Evolutionary conservation across 2,329 filamentous ascomycete genomes (phyloP).

Genomic region (Aspergillus bombycis): DNA sequence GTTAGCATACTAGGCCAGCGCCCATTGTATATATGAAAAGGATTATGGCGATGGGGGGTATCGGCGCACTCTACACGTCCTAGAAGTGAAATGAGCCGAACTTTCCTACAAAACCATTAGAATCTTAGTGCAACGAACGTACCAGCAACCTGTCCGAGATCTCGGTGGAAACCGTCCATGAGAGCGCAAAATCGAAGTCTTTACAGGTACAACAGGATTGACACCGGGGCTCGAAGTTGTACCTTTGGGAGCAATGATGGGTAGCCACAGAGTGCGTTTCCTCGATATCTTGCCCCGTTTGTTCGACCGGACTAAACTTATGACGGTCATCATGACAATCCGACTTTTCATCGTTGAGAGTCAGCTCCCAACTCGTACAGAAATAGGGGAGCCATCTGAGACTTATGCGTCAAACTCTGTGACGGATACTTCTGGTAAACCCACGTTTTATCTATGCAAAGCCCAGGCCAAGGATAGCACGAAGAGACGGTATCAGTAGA

Average conservation of each 20-base stretch:
- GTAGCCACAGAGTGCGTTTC: conserved; percentile 43
- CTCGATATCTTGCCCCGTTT: conserved; percentile 40
- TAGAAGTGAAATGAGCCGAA: conserved; percentile 24
- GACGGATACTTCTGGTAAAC: not conserved
- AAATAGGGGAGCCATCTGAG: not conserved
- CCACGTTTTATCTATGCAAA: not conserved
- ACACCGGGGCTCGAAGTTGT: conserved; percentile 28
- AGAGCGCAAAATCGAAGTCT: conserved; percentile 37
- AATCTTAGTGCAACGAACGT: conserved; percentile 25
- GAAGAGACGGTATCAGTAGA: not conserved
- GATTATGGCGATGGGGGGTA: not conserved
- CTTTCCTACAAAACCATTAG: not conserved
- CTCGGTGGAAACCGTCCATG: conserved; percentile 55
- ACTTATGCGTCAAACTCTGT: not conserved
- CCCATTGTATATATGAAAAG: not conserved
- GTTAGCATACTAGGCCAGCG: conserved; percentile 13
- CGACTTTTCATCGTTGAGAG: not conserved
- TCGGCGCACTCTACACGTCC: conserved; percentile 47
- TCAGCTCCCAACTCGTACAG: not conserved
- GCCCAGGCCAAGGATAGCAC: not conserved
- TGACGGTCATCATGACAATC: conserved; percentile 35
- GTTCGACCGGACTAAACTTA: conserved; percentile 41
- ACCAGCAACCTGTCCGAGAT: conserved; percentile 59
- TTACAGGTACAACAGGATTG: conserved; percentile 29
- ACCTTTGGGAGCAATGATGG: conserved; percentile 51